Evolutionary conservation across 2,329 filamentous ascomycete species (phyloP), one percentile per base, ranked within the genome.

Genomic region (Dendrostoma leiphaemia): DNA sequence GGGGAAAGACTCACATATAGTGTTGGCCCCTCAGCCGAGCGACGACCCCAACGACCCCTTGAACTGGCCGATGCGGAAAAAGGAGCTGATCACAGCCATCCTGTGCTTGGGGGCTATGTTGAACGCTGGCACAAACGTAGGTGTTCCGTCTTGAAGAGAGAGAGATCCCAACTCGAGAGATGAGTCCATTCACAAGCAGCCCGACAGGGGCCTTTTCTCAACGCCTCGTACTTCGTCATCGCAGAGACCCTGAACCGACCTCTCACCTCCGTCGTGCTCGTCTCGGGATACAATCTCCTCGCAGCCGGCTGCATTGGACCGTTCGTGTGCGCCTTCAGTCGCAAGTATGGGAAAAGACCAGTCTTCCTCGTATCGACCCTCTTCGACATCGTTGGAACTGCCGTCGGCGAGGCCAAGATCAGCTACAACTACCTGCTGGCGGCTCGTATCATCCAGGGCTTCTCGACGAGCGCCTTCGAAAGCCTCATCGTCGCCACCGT

Each of bases 21-120:
- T 75, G 21, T 65, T 80, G 28, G 71, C 71, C 6, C 77, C 77
- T 9, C 73, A 75, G 46, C 77, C 77, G 7, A 74, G 72, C 15
- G 65, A 68, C 19, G 73, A 70, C 12, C 71, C 71, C 3, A 74
- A 74, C 59, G 73, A 75, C 59, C 75, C 72, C 28, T 63, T 73
- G 41, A 72, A 76, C 61, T 77, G 74, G 75, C 69, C 70, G 23
- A 59, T 65, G 40, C 64, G 67, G 55, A 73, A 71, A 58, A 40
- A 41, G 23, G 38, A 51, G 13, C 17, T 41, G 8, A 45, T 51
- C 31, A 32, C 40, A 13, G 24, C 28, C 21, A 43, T 51, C 29
- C 21, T 41, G 5, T 21, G 15, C 13, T 31, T 43, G 3, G 45
- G 45, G 5, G 29, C 29, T 7, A 48, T 48, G 45, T 9, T 48